Percentiles rank a stretch among this genome's conserved stretches.
Conservation (phyloP, 2,329 filamentous ascomycete species). For the Fonsecaea nubica region DNA sequence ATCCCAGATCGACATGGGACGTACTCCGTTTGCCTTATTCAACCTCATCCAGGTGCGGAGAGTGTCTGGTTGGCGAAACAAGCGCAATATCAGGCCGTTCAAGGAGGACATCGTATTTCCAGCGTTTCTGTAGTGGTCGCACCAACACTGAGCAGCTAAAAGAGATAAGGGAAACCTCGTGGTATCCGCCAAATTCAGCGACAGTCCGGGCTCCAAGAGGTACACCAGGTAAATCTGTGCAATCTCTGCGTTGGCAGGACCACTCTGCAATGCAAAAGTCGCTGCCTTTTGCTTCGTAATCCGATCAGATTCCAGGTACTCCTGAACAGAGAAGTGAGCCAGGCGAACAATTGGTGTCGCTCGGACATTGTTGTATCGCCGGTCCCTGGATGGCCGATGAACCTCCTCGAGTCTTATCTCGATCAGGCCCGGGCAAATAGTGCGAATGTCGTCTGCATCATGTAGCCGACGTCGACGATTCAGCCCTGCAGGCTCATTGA, state of each 20-base stretch:
- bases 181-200: not conserved
- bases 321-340: constrained; percentile 46
- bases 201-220: not conserved
- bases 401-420: not conserved
- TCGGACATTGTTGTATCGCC: not conserved
- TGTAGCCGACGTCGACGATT: constrained; percentile 29
- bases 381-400: constrained; percentile 1
- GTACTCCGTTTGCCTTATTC: no score
- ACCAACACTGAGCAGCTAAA: not conserved
- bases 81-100: no score
- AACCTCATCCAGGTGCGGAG: no score
- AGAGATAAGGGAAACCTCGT: not conserved
- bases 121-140: no score
- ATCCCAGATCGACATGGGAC: no score
- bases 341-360: constrained; percentile 36
- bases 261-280: constrained; percentile 43
- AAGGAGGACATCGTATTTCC: no score
- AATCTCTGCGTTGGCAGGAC: constrained; percentile 11
- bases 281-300: constrained; percentile 24
- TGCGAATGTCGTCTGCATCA: constrained; percentile 28
- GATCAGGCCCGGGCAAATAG: constrained; percentile 42
- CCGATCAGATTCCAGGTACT: constrained; percentile 44
- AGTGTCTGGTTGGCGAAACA: no score
- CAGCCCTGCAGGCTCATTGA: not conserved
- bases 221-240: not conserved